A percentile compares a stretch with the other conserved stretches of the same genome.
Evolutionary conservation across 2,329 filamentous ascomycete species (phyloP).

Genomic region (Juglanconis juglandina): DNA sequence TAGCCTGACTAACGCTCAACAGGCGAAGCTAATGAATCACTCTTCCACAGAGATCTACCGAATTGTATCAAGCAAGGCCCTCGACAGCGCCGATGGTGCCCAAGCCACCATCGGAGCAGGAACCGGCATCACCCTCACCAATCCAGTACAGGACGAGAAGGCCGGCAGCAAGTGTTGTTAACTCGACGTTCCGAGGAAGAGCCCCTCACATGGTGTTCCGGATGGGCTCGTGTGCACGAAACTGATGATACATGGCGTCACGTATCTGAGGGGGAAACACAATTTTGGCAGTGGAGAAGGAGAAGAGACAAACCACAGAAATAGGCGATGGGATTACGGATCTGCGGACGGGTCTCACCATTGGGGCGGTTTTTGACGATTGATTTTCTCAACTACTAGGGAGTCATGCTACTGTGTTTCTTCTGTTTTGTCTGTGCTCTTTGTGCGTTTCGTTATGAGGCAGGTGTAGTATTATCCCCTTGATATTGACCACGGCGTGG

Average conservation of each 20-base stretch:
- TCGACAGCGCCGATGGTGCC: constrained; percentile 81
- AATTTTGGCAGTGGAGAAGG: constrained; percentile 22
- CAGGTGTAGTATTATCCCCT: neutral
- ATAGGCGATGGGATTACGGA: constrained; percentile 18
- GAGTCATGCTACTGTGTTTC: constrained; percentile 22
- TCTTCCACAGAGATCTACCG: constrained; percentile 83
- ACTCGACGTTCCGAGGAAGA: constrained; percentile 26
- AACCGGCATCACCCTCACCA: constrained; percentile 82
- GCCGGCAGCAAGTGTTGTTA: constrained; percentile 84
- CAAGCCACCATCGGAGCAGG: constrained; percentile 77
- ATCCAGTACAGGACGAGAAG: constrained; percentile 70
- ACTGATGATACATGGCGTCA: constrained; percentile 32
- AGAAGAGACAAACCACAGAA: constrained; percentile 6
- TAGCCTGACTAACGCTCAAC: constrained; percentile 1
- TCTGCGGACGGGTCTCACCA: constrained; percentile 15
- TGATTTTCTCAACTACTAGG: constrained; percentile 18
- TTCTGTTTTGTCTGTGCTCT: constrained; percentile 14
- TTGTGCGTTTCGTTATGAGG: constrained; percentile 7
- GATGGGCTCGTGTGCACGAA: constrained; percentile 28
- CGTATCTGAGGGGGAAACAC: constrained; percentile 26
- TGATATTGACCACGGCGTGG: neutral
- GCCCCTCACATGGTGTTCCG: neutral
- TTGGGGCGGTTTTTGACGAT: constrained; percentile 17
- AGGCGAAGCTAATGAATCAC: constrained; percentile 3
- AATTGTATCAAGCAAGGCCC: constrained; percentile 95